Evolutionary conservation across 2,329 filamentous ascomycete species (phyloP), one percentile per base, ranked within the genome.

Genomic region (Claviceps pusilla): DNA sequence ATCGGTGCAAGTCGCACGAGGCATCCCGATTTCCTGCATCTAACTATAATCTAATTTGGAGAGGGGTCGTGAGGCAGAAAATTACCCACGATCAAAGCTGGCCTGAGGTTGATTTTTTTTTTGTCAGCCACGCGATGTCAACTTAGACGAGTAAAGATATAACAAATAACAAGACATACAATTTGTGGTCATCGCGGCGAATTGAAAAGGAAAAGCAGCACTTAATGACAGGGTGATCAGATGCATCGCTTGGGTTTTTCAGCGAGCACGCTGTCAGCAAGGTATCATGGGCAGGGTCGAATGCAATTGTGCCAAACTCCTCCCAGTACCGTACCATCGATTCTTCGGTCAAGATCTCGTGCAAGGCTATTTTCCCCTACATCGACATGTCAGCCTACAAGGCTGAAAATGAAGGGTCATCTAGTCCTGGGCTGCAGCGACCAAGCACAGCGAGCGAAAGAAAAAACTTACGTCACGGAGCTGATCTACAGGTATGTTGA

Each of bases 181-280:
- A 89, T 66, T 96, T 95, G 69, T 96, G 88, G 57, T 89, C 87
- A 71, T 98, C 93, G 64, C 91, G 83, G 63, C 89, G 82, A 61
- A 98, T 95, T 55, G 91, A 95, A 67, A 98, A 96, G 0, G 91
- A 97, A 70, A 98, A 98, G 68, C 91, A 97, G 68, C 93, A 98
- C 65, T 88, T 86, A 56, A 96, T 84, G 43, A 87, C 82, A 24
- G 85, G 80, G 53, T 85, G 80, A 48, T 81, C 80, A 3, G 84
- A 82, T 57, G 78, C 78, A 51, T 82, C 76, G 58, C 82, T 80
- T 3, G 87, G 90, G 60, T 83, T 90, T 69, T 95, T 95, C 57
- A 98, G 72, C 11, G 87, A 86, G 66, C 93, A 98, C 60, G 87
- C 91, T 28, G 93, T 98, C 60, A 98, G 75, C 63, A 98, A 88